Base-by-base conservation (phyloP, 805 yeast genomes). In the Lachancea sp. region DNA sequence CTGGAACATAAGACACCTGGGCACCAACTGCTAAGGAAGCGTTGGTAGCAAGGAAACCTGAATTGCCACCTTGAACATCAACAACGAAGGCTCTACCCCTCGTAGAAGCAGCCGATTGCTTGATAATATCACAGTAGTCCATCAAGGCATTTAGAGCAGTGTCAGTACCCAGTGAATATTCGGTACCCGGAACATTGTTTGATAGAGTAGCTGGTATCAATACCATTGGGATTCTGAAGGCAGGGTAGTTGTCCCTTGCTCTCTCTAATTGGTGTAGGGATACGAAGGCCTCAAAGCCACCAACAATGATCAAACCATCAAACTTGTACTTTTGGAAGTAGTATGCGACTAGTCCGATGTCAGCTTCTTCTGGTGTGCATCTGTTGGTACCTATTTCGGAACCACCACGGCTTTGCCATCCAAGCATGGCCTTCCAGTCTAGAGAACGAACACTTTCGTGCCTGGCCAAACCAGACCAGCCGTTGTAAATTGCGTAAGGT, bases 141-240 rank as follows among this genome's bases (percentile, higher is more conserved):
- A 88, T 87, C 55, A 92, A 72, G 6, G 92, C 71, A 65, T 92
- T 92, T 71, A 92, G 69, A 70, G 98, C 92, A 11, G 99, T 92
- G 63, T 92, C 98, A 8, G 88, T 73, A 43, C 99, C 99, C 44
- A 92, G 67, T 0, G 97, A 88, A 63, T 88, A 88, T 65, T 92
- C 97, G 2, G 97, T 83, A 45, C 98, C 99, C 13, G 99, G 98
- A 38, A 92, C 97, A 54, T 92, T 92, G 68, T 92, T 92, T 13
- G 97, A 88, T 48, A 92, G 85, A 2, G 98, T 92, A 2, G 97
- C 90, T 9, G 98, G 98, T 49, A 92, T 73, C 52, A 86, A 77
- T 29, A 85, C 83, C 85, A 90, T 81, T 48, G 98, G 98, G 50
- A 92, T 88, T 64, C 90, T 78, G 69, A 92, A 85, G 21, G 90